These are phyloP conservation scores for Sugiyamaella paludigena DNA, from an alignment of 1,139 yeast species.

Conservation along the genomic window DNA sequence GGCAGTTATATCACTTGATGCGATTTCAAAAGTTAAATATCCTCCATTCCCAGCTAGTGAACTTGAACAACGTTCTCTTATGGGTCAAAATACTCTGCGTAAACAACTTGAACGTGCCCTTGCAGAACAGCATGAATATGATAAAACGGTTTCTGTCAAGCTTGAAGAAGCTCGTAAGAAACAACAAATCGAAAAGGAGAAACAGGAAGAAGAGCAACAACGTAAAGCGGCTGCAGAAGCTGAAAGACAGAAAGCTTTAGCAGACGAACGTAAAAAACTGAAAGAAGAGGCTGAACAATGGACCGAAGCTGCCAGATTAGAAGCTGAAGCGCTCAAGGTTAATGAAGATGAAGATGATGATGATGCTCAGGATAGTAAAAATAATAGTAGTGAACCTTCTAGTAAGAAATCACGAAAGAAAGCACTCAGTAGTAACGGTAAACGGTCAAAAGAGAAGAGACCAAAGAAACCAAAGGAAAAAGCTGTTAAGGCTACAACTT, in stretches of 20 bases:
- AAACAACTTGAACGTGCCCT: slow-evolving; percentile 68
- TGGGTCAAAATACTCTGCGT: slow-evolving; percentile 75
- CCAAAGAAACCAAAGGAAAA: slow-evolving; percentile 21
- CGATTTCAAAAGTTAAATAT: slow-evolving; percentile 55
- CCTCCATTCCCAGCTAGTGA: slow-evolving; percentile 80
- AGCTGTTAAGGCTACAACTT: slow-evolving; percentile 8
- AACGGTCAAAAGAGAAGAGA: slow-evolving; percentile 17
- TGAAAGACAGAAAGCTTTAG: slow-evolving; percentile 73
- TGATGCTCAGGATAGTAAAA: slow-evolving; percentile 1
- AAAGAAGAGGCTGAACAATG: slow-evolving; percentile 84
- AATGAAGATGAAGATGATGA: slow-evolving; percentile 5
- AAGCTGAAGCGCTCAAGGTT: slow-evolving; percentile 31
- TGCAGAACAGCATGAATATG: slow-evolving; percentile 70
- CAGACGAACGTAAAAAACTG: slow-evolving; percentile 72
- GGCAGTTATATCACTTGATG: slow-evolving; percentile 61
- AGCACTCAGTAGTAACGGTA: slow-evolving; percentile 8
- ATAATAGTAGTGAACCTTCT: slow-evolving; percentile 5
- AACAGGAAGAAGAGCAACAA: slow-evolving; percentile 39
- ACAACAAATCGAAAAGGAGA: slow-evolving; percentile 57
- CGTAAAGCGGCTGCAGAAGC: slow-evolving; percentile 42
- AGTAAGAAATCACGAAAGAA: slow-evolving; percentile 21
- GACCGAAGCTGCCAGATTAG: slow-evolving; percentile 49
- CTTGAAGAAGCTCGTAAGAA: slow-evolving; percentile 69
- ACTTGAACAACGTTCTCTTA: slow-evolving; percentile 75
- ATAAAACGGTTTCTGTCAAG: slow-evolving; percentile 55